A percentile compares a stretch with the other conserved stretches of the same genome.
phyloP scores from a whole-genome alignment of 768 basidiomycete genomes.

The Clavulina sp. region DNA sequence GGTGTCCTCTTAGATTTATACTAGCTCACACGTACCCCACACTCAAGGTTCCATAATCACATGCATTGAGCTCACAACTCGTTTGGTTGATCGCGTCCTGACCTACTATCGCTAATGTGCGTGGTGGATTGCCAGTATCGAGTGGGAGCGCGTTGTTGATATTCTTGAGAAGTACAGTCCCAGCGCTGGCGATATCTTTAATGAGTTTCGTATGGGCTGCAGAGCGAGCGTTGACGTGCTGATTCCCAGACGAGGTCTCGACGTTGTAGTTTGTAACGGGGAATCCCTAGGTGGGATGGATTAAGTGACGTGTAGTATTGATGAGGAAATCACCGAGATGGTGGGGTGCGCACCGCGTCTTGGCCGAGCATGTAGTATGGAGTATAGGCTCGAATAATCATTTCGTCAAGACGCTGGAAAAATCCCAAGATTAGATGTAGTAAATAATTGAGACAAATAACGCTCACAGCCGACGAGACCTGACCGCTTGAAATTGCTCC shows the following conservation, averaged over 20 bases:
- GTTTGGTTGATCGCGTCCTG: background rate
- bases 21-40: slow-evolving; percentile 6
- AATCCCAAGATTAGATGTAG: background rate
- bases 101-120: slow-evolving; percentile 39
- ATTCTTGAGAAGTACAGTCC: slow-evolving; percentile 49
- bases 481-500: background rate
- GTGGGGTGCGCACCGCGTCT: background rate
- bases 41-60: slow-evolving; percentile 12
- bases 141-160: slow-evolving; percentile 28
- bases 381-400: slow-evolving; percentile 59
- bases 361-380: slow-evolving; percentile 31
- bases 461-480: background rate
- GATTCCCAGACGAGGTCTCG: slow-evolving; percentile 24
- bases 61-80: slow-evolving; percentile 9
- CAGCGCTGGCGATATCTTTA: slow-evolving; percentile 40
- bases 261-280: slow-evolving; percentile 59
- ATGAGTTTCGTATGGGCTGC: slow-evolving; percentile 28
- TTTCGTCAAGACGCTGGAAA: slow-evolving; percentile 30
- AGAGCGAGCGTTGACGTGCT: slow-evolving; percentile 26
- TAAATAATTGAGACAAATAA: background rate
- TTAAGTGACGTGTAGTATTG: slow-evolving; percentile 24
- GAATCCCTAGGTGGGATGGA: slow-evolving; percentile 45
- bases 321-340: slow-evolving; percentile 6
- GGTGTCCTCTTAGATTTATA: too few relatives aligned
- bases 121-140: slow-evolving; percentile 19